Conservation (phyloP, 116 monocot genomes). For the Zostera marina region DNA sequence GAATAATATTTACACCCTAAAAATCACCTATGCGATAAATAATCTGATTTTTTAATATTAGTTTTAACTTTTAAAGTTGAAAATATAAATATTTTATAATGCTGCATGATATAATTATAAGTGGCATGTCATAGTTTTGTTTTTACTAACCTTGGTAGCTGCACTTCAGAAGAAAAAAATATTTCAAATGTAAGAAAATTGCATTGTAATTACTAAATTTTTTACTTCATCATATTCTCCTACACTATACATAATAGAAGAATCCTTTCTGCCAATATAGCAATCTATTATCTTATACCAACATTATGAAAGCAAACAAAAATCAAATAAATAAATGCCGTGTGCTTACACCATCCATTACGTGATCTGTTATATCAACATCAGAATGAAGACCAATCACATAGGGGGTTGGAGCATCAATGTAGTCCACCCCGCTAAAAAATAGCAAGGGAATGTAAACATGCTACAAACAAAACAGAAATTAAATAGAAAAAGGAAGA, state of each 20-base stretch:
- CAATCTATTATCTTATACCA: no score
- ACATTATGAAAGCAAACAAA: no score
- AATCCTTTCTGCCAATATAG: no score
- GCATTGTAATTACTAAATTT: no score
- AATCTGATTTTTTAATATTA: neutral
- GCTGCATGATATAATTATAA: no score
- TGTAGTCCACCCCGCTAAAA: slow-evolving; percentile 95
- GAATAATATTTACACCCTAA: neutral
- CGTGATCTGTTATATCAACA: slow-evolving; percentile 59
- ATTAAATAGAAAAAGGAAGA: neutral
- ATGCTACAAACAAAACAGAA: slow-evolving; percentile 40
- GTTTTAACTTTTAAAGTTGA: neutral
- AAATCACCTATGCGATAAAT: neutral
- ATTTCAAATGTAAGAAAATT: no score
- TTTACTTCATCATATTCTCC: no score
- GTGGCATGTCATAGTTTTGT: no score
- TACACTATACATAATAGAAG: no score
- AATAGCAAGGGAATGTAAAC: slow-evolving; percentile 96
- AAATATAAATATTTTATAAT: no score
- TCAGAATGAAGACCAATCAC: slow-evolving; percentile 99
- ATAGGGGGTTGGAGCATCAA: slow-evolving; percentile 97
- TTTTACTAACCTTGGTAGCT: no score
- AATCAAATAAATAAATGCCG: neutral
- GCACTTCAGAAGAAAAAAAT: no score
- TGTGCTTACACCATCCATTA: slow-evolving; percentile 72